A percentile compares a stretch with the other conserved stretches of the same genome.
These are phyloP conservation scores for Colletotrichum navitas DNA, from an alignment of 2,329 filamentous ascomycete genomes.

Conservation along the genomic window DNA sequence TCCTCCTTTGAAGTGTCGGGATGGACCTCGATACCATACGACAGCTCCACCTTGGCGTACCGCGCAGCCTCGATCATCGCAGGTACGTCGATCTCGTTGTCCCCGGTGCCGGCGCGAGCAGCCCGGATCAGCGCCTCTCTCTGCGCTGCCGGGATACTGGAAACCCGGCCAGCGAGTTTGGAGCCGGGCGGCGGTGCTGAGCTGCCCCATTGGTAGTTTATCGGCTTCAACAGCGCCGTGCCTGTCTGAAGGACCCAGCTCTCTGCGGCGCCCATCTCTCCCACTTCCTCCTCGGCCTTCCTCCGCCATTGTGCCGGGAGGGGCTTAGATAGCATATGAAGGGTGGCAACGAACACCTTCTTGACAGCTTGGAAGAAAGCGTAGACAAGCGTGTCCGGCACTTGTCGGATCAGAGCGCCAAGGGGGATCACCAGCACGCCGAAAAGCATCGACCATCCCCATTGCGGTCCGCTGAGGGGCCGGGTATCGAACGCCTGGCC, in stretches of 20 bases:
- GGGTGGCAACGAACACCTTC: conserved; percentile 46
- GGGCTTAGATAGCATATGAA: conserved; percentile 39
- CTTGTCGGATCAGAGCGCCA: conserved; percentile 58
- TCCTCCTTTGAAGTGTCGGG: conserved; percentile 56
- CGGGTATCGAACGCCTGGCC: conserved; percentile 74
- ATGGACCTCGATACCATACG: conserved; percentile 53
- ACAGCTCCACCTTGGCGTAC: conserved; percentile 29
- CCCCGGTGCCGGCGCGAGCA: conserved; percentile 23
- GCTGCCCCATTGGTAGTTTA: conserved; percentile 46
- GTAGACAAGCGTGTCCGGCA: conserved; percentile 59
- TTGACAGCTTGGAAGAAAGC: conserved; percentile 46
- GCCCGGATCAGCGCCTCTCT: conserved; percentile 42
- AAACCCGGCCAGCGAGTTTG: conserved; percentile 38
- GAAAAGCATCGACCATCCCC: conserved; percentile 78
- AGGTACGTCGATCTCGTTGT: conserved; percentile 41
- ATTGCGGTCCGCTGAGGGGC: conserved; percentile 72
- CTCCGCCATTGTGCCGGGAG: conserved; percentile 42
- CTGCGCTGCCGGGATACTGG: conserved; percentile 45
- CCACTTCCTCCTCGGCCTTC: conserved; percentile 38
- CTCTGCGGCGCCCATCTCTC: conserved; percentile 39
- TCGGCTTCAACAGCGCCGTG: conserved; percentile 43
- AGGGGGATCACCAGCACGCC: conserved; percentile 76
- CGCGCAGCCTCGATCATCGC: conserved; percentile 37
- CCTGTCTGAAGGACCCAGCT: conserved; percentile 46
- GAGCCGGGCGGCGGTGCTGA: conserved; percentile 32